These are phyloP conservation scores for Naganishia liquefaciens DNA, from an alignment of 1,284 basidiomycete genomes.

Conservation along the genomic window DNA sequence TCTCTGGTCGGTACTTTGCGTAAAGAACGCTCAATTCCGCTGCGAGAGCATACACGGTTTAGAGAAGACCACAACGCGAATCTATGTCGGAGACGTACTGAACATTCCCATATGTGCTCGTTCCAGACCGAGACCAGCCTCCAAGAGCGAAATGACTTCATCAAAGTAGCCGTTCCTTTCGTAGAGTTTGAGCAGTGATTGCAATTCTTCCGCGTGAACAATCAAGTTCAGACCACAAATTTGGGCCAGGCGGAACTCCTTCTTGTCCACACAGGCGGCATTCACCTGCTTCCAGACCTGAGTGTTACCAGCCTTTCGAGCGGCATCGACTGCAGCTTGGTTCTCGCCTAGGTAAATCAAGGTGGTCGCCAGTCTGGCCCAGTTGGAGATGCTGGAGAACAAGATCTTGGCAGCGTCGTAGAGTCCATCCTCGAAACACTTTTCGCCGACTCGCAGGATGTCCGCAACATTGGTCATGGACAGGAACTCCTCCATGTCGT, in stretches of 20 bases:
- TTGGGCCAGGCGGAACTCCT: constrained; percentile 95
- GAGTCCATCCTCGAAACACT: constrained; percentile 97
- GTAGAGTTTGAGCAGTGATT: constrained; percentile 77
- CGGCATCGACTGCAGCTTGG: constrained; percentile 96
- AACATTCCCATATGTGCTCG: constrained; percentile 53
- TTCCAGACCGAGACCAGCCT: constrained; percentile 74
- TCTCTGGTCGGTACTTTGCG: constrained; percentile 94
- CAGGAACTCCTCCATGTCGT: constrained; percentile 99
- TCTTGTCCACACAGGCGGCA: constrained; percentile 95
- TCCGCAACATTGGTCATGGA: constrained; percentile 99
- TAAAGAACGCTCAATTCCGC: constrained; percentile 89
- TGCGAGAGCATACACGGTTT: constrained; percentile 63
- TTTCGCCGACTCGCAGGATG: constrained; percentile 92
- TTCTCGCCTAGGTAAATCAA: constrained; percentile 98
- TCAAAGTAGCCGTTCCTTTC: constrained; percentile 93
- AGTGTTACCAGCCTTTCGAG: constrained; percentile 97
- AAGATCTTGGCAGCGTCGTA: constrained; percentile 96
- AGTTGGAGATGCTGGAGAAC: constrained; percentile 97
- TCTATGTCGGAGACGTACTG: constrained; percentile 32
- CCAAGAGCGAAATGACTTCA: constrained; percentile 85
- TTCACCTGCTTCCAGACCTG: constrained; percentile 99
- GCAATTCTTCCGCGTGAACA: constrained; percentile 76
- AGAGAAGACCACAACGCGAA: not conserved
- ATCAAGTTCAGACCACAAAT: constrained; percentile 96
- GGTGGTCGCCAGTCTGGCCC: constrained; percentile 96